A percentile compares a stretch with the other conserved stretches of the same genome.
Conservation (phyloP, 1,284 basidiomycete genomes). For the Melanopsichium pennsylvanicum region DNA sequence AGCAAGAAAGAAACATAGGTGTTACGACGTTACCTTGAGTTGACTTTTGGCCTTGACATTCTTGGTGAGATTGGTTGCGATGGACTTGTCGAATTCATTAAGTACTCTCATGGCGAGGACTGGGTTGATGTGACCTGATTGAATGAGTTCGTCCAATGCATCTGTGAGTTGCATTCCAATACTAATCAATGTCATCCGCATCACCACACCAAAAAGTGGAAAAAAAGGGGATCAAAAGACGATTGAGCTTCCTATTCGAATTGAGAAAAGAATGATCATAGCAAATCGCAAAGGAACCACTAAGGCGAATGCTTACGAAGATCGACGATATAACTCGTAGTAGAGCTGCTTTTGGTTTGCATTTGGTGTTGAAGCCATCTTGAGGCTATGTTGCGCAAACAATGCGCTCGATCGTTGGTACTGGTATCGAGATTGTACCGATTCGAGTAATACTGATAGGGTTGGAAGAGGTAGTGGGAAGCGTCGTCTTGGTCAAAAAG, state of each 20-base stretch:
- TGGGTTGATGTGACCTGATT: slow-evolving; percentile 93
- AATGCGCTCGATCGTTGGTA: too few species aligned
- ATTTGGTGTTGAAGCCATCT: slow-evolving; percentile 19
- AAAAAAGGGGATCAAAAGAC: too few species aligned
- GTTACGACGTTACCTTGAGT: slow-evolving; percentile 63
- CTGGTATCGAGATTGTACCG: too few species aligned
- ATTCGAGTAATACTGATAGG: too few species aligned
- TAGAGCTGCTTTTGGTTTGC: slow-evolving; percentile 52
- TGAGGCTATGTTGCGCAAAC: neutral
- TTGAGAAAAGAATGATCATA: neutral
- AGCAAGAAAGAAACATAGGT: too few species aligned
- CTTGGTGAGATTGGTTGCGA: slow-evolving; percentile 60
- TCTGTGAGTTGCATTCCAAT: slow-evolving; percentile 98
- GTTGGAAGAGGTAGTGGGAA: too few species aligned
- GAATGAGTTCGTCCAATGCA: slow-evolving; percentile 97
- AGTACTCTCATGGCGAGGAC: slow-evolving; percentile 97
- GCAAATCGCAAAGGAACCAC: too few species aligned
- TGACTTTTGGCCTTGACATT: slow-evolving; percentile 61
- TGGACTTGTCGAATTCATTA: slow-evolving; percentile 67
- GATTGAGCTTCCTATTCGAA: too few species aligned
- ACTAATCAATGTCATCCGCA: too few species aligned
- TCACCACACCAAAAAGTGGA: too few species aligned
- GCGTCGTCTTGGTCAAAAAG: too few species aligned
- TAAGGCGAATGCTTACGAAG: too few species aligned
- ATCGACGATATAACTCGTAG: slow-evolving; percentile 59